Evolutionary conservation across 768 basidiomycete species (phyloP).

Genomic region (Scleroderma bovista): DNA sequence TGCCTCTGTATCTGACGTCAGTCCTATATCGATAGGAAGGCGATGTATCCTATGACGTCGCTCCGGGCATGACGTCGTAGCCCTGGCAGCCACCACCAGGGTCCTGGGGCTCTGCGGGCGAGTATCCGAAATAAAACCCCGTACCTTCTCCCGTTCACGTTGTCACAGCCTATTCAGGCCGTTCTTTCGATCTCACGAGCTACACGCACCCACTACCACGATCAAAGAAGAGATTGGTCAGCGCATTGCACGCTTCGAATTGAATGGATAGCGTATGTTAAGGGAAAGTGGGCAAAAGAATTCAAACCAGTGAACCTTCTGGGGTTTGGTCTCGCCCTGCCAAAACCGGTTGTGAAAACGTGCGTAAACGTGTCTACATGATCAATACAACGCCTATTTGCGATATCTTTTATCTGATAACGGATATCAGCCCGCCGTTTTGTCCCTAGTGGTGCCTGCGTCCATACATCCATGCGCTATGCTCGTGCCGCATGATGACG

Average conservation of each 20-base stretch:
- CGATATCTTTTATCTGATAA: background rate
- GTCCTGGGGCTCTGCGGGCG: background rate
- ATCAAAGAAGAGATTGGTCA: background rate
- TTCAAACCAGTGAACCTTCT: background rate
- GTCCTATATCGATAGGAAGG: background rate
- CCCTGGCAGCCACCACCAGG: background rate
- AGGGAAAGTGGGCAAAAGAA: background rate
- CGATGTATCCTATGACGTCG: background rate
- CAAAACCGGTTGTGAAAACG: background rate
- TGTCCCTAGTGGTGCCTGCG: background rate
- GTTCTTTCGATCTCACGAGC: background rate
- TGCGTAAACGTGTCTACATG: background rate
- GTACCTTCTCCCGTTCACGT: background rate
- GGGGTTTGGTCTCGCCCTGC: background rate
- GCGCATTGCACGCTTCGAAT: background rate
- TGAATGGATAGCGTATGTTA: background rate
- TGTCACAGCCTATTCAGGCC: background rate
- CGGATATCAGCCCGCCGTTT: background rate
- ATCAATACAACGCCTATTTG: background rate
- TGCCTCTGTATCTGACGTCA: no score
- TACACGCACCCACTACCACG: background rate
- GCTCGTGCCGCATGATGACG: background rate
- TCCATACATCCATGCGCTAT: background rate
- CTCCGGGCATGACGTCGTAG: background rate
- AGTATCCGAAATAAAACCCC: background rate